A percentile compares a stretch with the other conserved stretches of the same genome.
These are phyloP conservation scores for Dalechampia spathulata DNA, from an alignment of 441 rosid genomes.

Conservation along the genomic window DNA sequence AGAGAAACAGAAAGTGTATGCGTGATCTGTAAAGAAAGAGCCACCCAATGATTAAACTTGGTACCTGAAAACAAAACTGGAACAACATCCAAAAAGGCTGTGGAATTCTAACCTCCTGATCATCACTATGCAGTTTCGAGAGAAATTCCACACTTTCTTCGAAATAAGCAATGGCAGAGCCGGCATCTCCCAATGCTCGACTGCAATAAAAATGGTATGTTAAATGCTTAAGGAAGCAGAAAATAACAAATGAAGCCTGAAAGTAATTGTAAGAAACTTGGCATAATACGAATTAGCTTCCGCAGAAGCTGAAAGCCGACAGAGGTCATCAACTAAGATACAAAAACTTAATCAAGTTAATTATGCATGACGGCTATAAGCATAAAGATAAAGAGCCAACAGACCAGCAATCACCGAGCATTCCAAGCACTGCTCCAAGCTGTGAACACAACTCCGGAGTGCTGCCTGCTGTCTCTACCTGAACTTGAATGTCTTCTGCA, in stretches of 20 bases:
- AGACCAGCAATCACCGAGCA: constrained; percentile 99
- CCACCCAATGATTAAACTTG: not conserved
- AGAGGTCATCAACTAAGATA: not conserved
- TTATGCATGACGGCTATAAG: not conserved
- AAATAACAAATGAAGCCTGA: not conserved
- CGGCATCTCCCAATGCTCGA: constrained; percentile 82
- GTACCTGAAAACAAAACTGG: not conserved
- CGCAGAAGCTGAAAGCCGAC: not conserved
- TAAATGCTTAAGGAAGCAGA: too few relatives aligned
- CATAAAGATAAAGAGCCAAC: constrained; percentile 14
- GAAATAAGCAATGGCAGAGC: constrained; percentile 65
- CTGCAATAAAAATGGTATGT: constrained; percentile 31
- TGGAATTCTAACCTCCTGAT: constrained; percentile 57
- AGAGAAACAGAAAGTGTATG: constrained; percentile 96
- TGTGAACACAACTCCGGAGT: constrained; percentile 87
- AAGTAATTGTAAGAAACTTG: not conserved
- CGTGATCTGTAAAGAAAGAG: constrained; percentile 43
- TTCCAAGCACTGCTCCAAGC: constrained; percentile 96
- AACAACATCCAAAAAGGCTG: not conserved
- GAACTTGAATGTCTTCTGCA: constrained; percentile 71
- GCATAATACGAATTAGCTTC: not conserved
- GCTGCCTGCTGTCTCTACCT: constrained; percentile 57
- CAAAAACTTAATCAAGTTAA: not conserved
- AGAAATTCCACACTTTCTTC: constrained; percentile 90
- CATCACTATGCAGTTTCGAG: constrained; percentile 56